Evolutionary conservation across 2,329 filamentous ascomycete species (phyloP).

Genomic region (Bipolaris zeicola): DNA sequence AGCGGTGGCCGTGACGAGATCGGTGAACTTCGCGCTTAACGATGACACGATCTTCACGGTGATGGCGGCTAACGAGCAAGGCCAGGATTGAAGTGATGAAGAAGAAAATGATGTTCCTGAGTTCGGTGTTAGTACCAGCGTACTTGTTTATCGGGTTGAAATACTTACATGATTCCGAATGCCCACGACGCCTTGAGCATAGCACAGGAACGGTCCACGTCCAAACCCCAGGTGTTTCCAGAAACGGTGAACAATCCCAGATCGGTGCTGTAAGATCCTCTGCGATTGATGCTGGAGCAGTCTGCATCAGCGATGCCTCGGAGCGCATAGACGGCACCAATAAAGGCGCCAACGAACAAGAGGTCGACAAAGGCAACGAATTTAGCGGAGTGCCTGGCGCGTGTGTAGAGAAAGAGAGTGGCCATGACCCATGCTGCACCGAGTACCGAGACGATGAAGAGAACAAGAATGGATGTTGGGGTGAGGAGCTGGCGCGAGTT

Average conservation of each 20-base stretch:
- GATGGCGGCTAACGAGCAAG: slow-evolving; percentile 58
- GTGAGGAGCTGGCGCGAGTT: slow-evolving; percentile 63
- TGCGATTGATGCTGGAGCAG: slow-evolving; percentile 66
- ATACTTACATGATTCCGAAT: slow-evolving; percentile 78
- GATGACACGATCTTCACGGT: slow-evolving; percentile 56
- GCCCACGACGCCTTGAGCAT: slow-evolving; percentile 94
- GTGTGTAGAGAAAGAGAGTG: slow-evolving; percentile 64
- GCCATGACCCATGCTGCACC: slow-evolving; percentile 66
- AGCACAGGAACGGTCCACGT: slow-evolving; percentile 76
- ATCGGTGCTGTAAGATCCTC: slow-evolving; percentile 59
- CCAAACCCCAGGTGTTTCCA: slow-evolving; percentile 56
- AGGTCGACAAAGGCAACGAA: slow-evolving; percentile 68
- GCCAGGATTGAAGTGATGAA: slow-evolving; percentile 61
- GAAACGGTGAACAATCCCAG: slow-evolving; percentile 67
- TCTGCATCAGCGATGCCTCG: slow-evolving; percentile 64
- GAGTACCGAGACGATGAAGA: slow-evolving; percentile 69
- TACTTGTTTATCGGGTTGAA: too few relatives aligned
- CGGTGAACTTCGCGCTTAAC: slow-evolving; percentile 59
- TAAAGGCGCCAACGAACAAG: slow-evolving; percentile 67
- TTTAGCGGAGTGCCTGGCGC: slow-evolving; percentile 62
- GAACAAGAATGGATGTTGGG: slow-evolving; percentile 64
- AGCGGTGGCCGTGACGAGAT: slow-evolving; percentile 52
- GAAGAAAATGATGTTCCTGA: slow-evolving; percentile 48
- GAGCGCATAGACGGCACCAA: slow-evolving; percentile 64
- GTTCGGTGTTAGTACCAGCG: slow-evolving; percentile 26